Conservation (phyloP, 352 stramenopile species). For the Phytophthora palmivora region DNA sequence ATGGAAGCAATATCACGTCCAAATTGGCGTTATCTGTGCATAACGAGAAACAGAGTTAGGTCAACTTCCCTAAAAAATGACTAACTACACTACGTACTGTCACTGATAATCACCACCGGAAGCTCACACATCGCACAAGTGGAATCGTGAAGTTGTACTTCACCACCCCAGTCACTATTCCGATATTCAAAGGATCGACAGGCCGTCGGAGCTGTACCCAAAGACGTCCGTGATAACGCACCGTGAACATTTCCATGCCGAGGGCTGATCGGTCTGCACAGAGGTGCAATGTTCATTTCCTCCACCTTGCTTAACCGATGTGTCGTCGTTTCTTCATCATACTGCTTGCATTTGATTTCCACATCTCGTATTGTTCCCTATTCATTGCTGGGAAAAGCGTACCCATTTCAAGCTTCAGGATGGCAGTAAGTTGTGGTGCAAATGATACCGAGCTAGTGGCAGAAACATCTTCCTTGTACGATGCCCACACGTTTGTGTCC, state of each 20-base stretch:
- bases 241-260: slow-evolving; percentile 9
- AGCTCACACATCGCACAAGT: slow-evolving; percentile 78
- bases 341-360: slow-evolving; percentile 67
- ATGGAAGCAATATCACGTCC: slow-evolving; percentile 78
- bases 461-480: slow-evolving; percentile 71
- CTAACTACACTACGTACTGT: slow-evolving; percentile 52
- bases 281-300: slow-evolving; percentile 4
- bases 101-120: slow-evolving; percentile 80
- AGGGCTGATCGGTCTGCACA: slow-evolving; percentile 20
- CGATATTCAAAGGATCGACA: slow-evolving; percentile 78
- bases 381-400: slow-evolving; percentile 49
- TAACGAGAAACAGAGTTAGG: slow-evolving; percentile 19
- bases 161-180: slow-evolving; percentile 88
- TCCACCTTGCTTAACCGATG: slow-evolving; percentile 23
- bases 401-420: slow-evolving; percentile 71
- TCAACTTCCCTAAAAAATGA: neutral
- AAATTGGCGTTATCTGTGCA: slow-evolving; percentile 75
- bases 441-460: slow-evolving; percentile 62
- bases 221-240: slow-evolving; percentile 16
- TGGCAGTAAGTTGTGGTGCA: slow-evolving; percentile 70
- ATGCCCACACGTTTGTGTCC: slow-evolving; percentile 83
- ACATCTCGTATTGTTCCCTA: slow-evolving; percentile 55
- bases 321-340: slow-evolving; percentile 40
- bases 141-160: slow-evolving; percentile 87
- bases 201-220: slow-evolving; percentile 26